Conservation (phyloP, 352 stramenopile species). For the Phytopythium mirpurense region DNA sequence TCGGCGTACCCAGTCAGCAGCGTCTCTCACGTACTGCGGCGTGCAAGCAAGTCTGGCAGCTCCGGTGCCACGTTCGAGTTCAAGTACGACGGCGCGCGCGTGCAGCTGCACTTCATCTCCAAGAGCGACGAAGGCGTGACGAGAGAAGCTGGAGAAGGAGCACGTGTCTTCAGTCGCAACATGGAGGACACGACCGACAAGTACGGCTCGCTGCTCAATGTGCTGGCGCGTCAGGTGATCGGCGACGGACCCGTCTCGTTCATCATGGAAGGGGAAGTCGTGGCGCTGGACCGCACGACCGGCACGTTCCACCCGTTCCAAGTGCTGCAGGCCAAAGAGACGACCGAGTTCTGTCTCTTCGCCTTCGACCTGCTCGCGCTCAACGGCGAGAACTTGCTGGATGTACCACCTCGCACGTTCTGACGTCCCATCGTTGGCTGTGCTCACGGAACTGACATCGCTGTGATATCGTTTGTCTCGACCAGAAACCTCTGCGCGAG, state of each 20-base stretch:
- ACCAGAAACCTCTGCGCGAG: conserved; percentile 33
- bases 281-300: conserved; percentile 53
- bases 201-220: conserved; percentile 49
- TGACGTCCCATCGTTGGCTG: background rate
- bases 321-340: conserved; percentile 70
- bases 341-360: conserved; percentile 73
- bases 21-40: conserved; percentile 37
- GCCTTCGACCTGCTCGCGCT: conserved; percentile 67
- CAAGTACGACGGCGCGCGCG: conserved; percentile 81
- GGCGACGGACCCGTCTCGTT: conserved; percentile 22
- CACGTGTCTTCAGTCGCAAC: conserved; percentile 76
- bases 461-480: background rate
- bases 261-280: conserved; percentile 74
- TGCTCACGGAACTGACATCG: background rate
- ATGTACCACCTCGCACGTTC: conserved; percentile 15
- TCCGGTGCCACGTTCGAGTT: conserved; percentile 59
- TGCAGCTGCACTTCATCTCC: conserved; percentile 60
- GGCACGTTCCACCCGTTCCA: conserved; percentile 64
- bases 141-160: conserved; percentile 3
- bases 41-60: conserved; percentile 32
- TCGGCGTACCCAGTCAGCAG: conserved; percentile 67
- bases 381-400: conserved; percentile 39
- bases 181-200: conserved; percentile 75
- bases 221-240: conserved; percentile 28
- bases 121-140: background rate